Base-by-base conservation (phyloP, 306 rosid genomes). In the Glycyrrhiza uralensis region DNA sequence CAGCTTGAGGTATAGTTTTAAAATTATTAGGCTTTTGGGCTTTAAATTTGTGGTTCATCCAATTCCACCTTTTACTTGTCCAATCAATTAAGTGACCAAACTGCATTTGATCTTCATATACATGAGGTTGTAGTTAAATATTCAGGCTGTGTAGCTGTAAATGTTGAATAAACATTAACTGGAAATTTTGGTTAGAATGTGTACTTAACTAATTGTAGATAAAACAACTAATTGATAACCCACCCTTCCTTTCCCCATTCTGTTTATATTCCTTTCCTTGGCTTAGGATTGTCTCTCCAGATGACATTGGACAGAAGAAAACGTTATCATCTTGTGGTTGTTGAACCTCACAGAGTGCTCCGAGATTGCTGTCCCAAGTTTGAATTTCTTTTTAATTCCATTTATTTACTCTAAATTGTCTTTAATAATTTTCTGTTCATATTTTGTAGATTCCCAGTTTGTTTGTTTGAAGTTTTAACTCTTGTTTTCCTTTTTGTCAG, bases 1-100 rank as follows among this genome's bases (percentile, higher is more conserved):
- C 96, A 84, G 49, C 98, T 93, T 57, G 96, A 88, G 98, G 98
- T 93, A 73, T 56, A 41, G 18, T 60, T 22, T 29, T 30, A n/a
- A 71, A 71, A 28, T 20, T 60, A 5, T 18, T 51, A 17, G 46
- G 46, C 36, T 33, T 36, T 26, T n/a, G 14, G 26, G 35, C 13
- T 55, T 32, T 69, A 9, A 15, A 13, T 61, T 26, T 45, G 13
- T 35, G 55, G 30, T 36, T 68, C 18, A 23, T 65, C 20, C 30
- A 15, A 7, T 54, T 22, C 36, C 28, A 7, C 19, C 13, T 38
- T 65, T 75, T 33, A 74, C 39, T 69, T 29, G 39, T 67, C 47
- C 46, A 23, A 8, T 69, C 36, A 1, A 32, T 42, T 24, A 30
- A 24, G 35, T 60, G 32, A 60, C 46, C 5, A 1, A 12, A 44